Base-by-base conservation (phyloP, 306 rosid species). In the Malus fusca region DNA sequence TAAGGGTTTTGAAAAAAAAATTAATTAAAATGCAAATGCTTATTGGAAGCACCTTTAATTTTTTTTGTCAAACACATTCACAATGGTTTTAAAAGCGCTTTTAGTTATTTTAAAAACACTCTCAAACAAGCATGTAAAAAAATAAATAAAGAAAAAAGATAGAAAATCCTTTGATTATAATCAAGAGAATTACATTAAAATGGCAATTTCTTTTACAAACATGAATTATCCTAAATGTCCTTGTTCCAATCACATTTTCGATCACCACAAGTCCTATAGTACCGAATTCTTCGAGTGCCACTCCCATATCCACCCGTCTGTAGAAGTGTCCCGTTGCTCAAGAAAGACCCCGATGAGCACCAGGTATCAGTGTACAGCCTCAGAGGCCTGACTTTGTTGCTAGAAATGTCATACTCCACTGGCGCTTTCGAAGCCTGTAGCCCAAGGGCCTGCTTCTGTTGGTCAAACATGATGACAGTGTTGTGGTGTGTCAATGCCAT, bases 261-360 rank as follows among this genome's bases (percentile, higher is more conserved):
- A 30, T 87, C 69, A 12, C 18, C 59, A 74, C 96, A 92, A 2
- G 97, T 90, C 58, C 75, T 61, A 9, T 75, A 90, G 61, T 68
- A 26, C 77, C 97, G 80, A 21, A 89, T 56, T 51, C 84, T 71
- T 68, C 75, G 81, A 10, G 87, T 66, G 3, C 99, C 97, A 1
- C 6, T 58, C 19, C 73, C 75, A 78, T 59, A 79, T 17, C 99
- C 99, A 59, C 97, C 97, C 0, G 84, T 64, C 66, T 89, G 97
- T 10, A 84, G 2, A 4, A 92, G 90, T 30, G 97, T 90, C 9
- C 97, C 97, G 28, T 92, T 88, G 81, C 90, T 82, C 19, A 89
- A 64, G 70, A 90, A 89, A 73, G 93, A 74, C 19, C 93, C 97
- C 1, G 97, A 87, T 73, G 98, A 95, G 83, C 96, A 90, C 98